A percentile compares a stretch with the other conserved stretches of the same genome.
Conservation (phyloP, 371 early-diverging fungal species). For the Haplosporangium sp. region DNA sequence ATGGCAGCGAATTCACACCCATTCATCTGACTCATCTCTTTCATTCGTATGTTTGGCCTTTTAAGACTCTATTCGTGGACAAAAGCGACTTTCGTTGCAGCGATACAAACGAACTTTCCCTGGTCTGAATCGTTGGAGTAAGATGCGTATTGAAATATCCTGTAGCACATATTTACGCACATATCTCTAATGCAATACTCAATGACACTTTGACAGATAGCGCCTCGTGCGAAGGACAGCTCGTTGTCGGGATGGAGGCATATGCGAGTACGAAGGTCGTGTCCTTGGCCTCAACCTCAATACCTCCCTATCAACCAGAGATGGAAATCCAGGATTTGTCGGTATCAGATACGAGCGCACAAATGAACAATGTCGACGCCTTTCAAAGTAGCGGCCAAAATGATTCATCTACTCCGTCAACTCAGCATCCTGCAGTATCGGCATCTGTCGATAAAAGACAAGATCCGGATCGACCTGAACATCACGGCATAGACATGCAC, state of each 20-base stretch:
- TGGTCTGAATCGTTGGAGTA: conserved; percentile 15
- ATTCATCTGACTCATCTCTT: not conserved
- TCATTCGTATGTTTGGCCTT: not conserved
- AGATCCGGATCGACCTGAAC: too few species aligned
- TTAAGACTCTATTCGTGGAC: conserved; percentile 20
- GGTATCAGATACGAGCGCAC: conserved; percentile 10
- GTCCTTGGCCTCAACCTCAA: conserved; percentile 6
- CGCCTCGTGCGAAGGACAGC: not conserved
- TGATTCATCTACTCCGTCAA: not conserved
- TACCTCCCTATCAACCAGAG: conserved; percentile 32
- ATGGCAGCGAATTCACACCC: not conserved
- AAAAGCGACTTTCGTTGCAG: conserved; percentile 21
- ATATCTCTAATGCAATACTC: not conserved
- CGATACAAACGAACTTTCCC: conserved; percentile 35
- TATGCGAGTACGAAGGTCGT: conserved; percentile 21
- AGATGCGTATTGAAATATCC: not conserved
- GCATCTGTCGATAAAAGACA: too few species aligned
- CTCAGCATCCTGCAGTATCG: not conserved
- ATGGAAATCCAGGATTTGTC: conserved; percentile 25
- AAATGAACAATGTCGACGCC: not conserved
- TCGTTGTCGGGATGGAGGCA: conserved; percentile 27
- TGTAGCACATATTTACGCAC: not conserved
- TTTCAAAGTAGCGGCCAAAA: not conserved
- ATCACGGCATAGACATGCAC: too few species aligned
- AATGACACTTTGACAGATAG: conserved; percentile 8